Conservation (phyloP, 1,284 basidiomycete species). For the Neotropicomus parvogracilis region DNA sequence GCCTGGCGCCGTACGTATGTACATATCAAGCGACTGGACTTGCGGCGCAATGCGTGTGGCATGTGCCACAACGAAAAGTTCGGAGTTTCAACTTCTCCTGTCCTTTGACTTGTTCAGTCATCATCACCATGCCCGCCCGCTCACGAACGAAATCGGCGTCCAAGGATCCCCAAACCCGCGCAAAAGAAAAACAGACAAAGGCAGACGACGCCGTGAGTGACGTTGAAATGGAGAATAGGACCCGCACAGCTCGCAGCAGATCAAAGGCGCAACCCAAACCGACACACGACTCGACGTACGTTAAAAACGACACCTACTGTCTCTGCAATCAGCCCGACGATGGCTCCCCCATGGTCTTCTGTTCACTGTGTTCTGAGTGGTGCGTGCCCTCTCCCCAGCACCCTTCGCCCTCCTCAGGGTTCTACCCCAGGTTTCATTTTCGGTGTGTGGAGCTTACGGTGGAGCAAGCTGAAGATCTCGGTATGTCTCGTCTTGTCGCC, state of each 20-base stretch:
- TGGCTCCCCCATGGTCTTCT: slow-evolving; percentile 78
- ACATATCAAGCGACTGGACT: too few species aligned
- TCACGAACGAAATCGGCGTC: slow-evolving; percentile 35
- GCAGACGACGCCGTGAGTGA: slow-evolving; percentile 26
- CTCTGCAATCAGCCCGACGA: slow-evolving; percentile 63
- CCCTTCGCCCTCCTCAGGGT: slow-evolving; percentile 1
- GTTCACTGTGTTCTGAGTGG: slow-evolving; percentile 72
- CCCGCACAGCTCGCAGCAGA: slow-evolving; percentile 17
- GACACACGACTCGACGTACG: slow-evolving; percentile 13
- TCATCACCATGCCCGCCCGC: slow-evolving; percentile 45
- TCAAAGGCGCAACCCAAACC: slow-evolving; percentile 21
- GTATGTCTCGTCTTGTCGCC: slow-evolving; percentile 44
- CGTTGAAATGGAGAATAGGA: slow-evolving; percentile 31
- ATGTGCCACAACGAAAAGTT: slow-evolving; percentile 27
- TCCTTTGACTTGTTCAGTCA: slow-evolving; percentile 23
- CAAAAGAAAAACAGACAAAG: slow-evolving; percentile 20
- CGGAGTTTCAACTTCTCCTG: slow-evolving; percentile 34
- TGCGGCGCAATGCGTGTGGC: not conserved
- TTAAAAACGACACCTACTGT: slow-evolving; percentile 41
- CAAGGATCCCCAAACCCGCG: slow-evolving; percentile 11
- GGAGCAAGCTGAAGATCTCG: slow-evolving; percentile 67
- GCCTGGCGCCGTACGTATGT: too few species aligned
- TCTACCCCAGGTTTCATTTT: slow-evolving; percentile 66
- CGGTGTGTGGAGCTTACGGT: slow-evolving; percentile 58
- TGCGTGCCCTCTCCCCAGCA: slow-evolving; percentile 35